Base-by-base conservation (phyloP, 2,329 filamentous ascomycete species). In the Fusarium multiceps region DNA sequence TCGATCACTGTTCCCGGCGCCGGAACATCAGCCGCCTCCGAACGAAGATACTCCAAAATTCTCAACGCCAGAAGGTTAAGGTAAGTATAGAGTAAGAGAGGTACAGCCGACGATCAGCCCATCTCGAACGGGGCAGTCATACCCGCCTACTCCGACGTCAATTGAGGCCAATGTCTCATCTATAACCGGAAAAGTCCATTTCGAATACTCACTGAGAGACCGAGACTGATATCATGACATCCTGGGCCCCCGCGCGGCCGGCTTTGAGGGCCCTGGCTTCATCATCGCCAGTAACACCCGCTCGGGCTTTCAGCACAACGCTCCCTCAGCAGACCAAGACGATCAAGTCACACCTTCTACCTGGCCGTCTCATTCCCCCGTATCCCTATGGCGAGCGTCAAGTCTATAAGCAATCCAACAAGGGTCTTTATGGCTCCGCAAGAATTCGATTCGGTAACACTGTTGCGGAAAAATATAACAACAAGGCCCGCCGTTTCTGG, bases 401-500 rank as follows among this genome's bases (percentile, higher is more conserved):
- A 68, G 82, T 90, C 71, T 96, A 92, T 86, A 94, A 95, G 82
- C 93, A 96, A 81, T 90, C 90, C 73, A 93, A 94, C 83, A 85
- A 83, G 62, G 91, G 91, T 47, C 88, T 94, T 11, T 93, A 92
- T 82, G 93, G 90, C 73, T 81, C 81, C 42, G 84, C 88, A 69
- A 88, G 88, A 75, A 91, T 94, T 77, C 92, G 89, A 53, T 93
- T 92, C 80, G 93, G 93, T 78, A 94, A 95, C 87, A 91, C 88
- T 72, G 89, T 95, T 53, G 89, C 94, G 37, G 89, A 89, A 46
- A 83, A 87, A 72, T 86, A 89, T 74, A 87, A 90, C 76, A 86
- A 90, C 77, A 94, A 93, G 82, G 90, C 89, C 54, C 87, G 89
- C 48, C 88, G 92, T 60, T 82, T 85, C 73, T 96, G 93, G 93